These are phyloP conservation scores for Mortierella claussenii DNA, from an alignment of 192 early-diverging fungal genomes.

Conservation along the genomic window DNA sequence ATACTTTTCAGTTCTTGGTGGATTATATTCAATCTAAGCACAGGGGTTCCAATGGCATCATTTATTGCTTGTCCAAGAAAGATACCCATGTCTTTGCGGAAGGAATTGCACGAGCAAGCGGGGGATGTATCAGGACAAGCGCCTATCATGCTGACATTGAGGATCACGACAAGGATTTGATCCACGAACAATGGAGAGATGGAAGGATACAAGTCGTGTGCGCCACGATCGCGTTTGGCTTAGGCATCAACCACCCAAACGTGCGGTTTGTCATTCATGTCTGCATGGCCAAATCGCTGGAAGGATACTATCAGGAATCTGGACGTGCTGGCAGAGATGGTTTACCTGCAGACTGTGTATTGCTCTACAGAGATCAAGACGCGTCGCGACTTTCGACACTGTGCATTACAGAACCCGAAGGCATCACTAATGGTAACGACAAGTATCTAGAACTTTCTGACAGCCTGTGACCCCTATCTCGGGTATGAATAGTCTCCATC, in stretches of 20 bases:
- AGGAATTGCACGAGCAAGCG: slow-evolving; percentile 59
- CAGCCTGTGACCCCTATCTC: too few relatives aligned
- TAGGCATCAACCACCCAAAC: slow-evolving; percentile 79
- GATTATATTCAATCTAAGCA: slow-evolving; percentile 68
- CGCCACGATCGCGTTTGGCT: slow-evolving; percentile 84
- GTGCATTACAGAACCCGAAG: slow-evolving; percentile 68
- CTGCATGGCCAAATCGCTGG: slow-evolving; percentile 74
- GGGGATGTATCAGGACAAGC: slow-evolving; percentile 57
- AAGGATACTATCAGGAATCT: slow-evolving; percentile 78
- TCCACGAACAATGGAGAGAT: slow-evolving; percentile 76
- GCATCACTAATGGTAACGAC: slow-evolving; percentile 59
- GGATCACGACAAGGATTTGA: slow-evolving; percentile 49
- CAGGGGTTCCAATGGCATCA: slow-evolving; percentile 64
- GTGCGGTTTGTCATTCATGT: slow-evolving; percentile 80
- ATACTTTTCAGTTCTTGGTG: slow-evolving; percentile 59
- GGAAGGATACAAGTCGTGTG: slow-evolving; percentile 71
- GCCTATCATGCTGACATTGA: slow-evolving; percentile 76
- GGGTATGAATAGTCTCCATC: too few relatives aligned
- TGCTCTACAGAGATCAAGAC: slow-evolving; percentile 75
- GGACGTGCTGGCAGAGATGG: slow-evolving; percentile 83
- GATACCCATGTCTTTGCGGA: slow-evolving; percentile 67
- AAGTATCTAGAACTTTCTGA: not conserved
- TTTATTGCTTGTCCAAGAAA: slow-evolving; percentile 75
- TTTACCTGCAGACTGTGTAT: slow-evolving; percentile 69
- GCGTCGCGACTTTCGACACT: slow-evolving; percentile 68